Percentiles rank a stretch among this genome's conserved stretches.
These are phyloP conservation scores for Aspergillus tamarii DNA, from an alignment of 2,329 filamentous ascomycete genomes.

Conservation along the genomic window DNA sequence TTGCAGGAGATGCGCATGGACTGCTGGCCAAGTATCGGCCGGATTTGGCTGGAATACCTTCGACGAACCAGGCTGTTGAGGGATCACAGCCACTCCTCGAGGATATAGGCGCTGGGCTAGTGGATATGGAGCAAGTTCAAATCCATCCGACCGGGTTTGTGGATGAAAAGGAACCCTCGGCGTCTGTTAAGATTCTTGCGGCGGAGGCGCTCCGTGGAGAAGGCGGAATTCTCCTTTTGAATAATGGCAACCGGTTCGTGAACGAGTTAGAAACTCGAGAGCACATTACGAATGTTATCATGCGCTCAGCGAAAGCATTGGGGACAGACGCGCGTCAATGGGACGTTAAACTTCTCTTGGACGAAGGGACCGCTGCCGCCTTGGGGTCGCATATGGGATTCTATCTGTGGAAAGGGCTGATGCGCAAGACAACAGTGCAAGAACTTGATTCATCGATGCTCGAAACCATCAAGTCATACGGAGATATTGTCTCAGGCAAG, in stretches of 20 bases:
- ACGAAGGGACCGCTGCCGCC: conserved; percentile 59
- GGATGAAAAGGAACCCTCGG: conserved; percentile 52
- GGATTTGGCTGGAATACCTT: conserved; percentile 62
- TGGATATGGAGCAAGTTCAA: conserved; percentile 59
- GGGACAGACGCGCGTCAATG: conserved; percentile 54
- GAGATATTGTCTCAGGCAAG: conserved; percentile 46
- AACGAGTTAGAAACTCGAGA: conserved; percentile 66
- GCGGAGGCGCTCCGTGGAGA: conserved; percentile 67
- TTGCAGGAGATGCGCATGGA: conserved; percentile 64
- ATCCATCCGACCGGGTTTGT: conserved; percentile 69
- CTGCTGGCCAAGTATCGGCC: conserved; percentile 60
- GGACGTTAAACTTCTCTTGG: conserved; percentile 62
- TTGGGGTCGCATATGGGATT: conserved; percentile 63
- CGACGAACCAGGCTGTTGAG: conserved; percentile 64
- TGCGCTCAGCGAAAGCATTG: conserved; percentile 33
- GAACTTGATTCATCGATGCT: conserved; percentile 51
- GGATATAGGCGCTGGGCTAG: conserved; percentile 42
- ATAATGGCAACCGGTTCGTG: conserved; percentile 58
- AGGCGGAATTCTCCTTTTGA: conserved; percentile 59
- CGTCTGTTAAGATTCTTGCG: conserved; percentile 63
- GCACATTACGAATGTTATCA: conserved; percentile 58
- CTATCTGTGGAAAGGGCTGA: conserved; percentile 64
- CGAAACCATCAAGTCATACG: conserved; percentile 55
- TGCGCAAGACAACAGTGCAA: conserved; percentile 59
- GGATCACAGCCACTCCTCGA: conserved; percentile 55